A percentile compares a stretch with the other conserved stretches of the same genome.
Evolutionary conservation across 495 filamentous ascomycete species (phyloP).

Genomic region (Neurospora tetraspora): DNA sequence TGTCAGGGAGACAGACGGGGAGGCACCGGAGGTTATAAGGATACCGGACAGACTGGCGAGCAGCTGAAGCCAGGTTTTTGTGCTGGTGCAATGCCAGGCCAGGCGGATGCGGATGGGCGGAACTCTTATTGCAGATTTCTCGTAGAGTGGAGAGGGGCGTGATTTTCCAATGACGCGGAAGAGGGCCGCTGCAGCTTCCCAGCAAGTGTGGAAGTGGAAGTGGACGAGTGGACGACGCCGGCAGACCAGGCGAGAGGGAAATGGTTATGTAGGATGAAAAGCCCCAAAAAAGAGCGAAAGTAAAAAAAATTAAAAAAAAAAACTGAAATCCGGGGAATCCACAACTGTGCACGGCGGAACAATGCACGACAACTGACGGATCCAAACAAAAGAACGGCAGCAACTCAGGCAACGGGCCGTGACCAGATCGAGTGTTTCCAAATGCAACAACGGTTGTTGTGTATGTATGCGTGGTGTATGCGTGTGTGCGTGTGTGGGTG

Average conservation of each 20-base stretch:
- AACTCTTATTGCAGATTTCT: constrained; percentile 16
- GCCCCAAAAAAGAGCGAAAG: background rate
- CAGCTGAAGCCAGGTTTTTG: background rate
- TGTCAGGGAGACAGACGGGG: background rate
- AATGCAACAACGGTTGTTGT: background rate
- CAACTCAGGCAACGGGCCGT: background rate
- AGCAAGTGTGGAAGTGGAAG: background rate
- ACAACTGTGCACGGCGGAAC: background rate
- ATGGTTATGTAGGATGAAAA: background rate
- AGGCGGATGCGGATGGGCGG: background rate
- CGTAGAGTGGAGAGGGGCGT: constrained; percentile 21
- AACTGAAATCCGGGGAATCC: background rate
- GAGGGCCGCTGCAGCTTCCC: constrained; percentile 1
- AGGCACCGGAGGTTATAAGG: background rate
- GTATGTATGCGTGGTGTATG: background rate
- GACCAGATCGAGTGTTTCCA: background rate
- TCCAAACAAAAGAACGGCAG: background rate
- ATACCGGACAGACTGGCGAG: background rate
- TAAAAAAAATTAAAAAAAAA: background rate
- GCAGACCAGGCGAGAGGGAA: background rate
- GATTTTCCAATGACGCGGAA: constrained; percentile 24
- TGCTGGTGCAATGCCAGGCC: background rate
- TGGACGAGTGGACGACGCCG: background rate
- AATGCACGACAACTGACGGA: background rate
- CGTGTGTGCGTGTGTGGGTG: background rate